Evolutionary conservation across 2,329 filamentous ascomycete genomes (phyloP), one percentile per base, ranked within the genome.

Genomic region (Aspergillus caelatus): DNA sequence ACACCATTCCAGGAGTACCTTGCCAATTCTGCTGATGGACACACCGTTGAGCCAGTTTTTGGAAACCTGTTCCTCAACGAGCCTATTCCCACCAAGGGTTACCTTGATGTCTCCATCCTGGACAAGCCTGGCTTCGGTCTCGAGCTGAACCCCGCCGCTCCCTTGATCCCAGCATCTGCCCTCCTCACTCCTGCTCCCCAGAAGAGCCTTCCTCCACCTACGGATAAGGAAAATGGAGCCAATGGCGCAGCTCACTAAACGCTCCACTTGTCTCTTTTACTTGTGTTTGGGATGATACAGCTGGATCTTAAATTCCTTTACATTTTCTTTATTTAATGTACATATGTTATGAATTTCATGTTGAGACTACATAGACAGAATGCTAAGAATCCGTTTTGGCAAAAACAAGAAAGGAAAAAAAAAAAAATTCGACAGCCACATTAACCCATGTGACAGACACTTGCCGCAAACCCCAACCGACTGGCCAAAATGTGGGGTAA

Each of bases 1-100:
- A 92, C 91, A 16, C 94, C 94, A 6, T 97, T 97, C 85, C 94
- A 97, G 78, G 94, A 97, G 79, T 97, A 97, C 75, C 86, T 97
- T 28, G 94, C 94, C 70, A 97, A 97, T 81, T 96, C 93, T 2
- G 88, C 93, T 0, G 93, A 97, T 72, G 94, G 94, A 56, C 92
- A 93, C 82, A 93, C 89, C 66, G 94, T 97, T 21, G 82, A 94
- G 66, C 94, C 94, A 2, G 94, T 97, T 8, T 97, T 97, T 78
- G 94, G 94, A 41, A 91, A 96, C 71, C 83, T 97, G 58, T 97
- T 97, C 80, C 73, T 91, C 41, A 93, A 97, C 77, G 94, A 97
- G 81, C 93, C 93, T 6, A 94, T 97, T 64, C 93, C 93, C 1
- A 87, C 84, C 14, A 89, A 93, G 71, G 94, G 94, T 0, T 96